Evolutionary conservation across 192 early-diverging fungal species (phyloP), one percentile per base, ranked within the genome.

Genomic region (Coemansia guatemalensis): DNA sequence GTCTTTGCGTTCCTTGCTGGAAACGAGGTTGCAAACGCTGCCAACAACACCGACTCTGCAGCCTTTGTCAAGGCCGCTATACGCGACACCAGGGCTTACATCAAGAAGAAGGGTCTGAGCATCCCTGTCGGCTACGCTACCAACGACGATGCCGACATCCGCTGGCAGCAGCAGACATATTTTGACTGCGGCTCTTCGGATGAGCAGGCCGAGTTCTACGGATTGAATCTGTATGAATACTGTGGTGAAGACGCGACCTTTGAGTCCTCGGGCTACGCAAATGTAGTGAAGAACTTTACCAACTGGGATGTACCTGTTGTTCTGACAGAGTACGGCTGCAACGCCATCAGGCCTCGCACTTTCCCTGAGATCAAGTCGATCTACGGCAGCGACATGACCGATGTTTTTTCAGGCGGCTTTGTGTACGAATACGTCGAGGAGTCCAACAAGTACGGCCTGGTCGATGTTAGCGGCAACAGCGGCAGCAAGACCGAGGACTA

Each of bases 401-500:
- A 57, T 32, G 70, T 67, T 8, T 89, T 88, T 77, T 89, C 88
- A 6, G 89, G 89, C 29, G 89, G 87, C 35, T 83, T 92, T 35
- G 82, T 87, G 54, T 92, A 90, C 68, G 89, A 90, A 72, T 89
- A 85, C 83, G 83, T 84, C 41, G 85, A 92, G 50, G 88, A 90
- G 60, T 84, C 81, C 78, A 90, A 89, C 68, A 65, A 84, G 44
- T 92, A 90, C 67, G 89, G 90, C 1, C 67, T 92, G 14, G 88
- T 90, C 52, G 71, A 85, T 62, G 78, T 89, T 18, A 73, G 72
- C 26, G 68, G 64, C 54, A 80, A 66, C 24, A 62, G 73, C 18
- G 71, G 73, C 18, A 73, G 72, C 25, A 81, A 78, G 52, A 64
- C 84, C 20, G 67, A 60, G 2, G 88, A 91, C 61, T 91, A 86